A percentile compares a stretch with the other conserved stretches of the same genome.
phyloP scores from a whole-genome alignment of 352 stramenopile genomes.

The Pythium guiyangense region DNA sequence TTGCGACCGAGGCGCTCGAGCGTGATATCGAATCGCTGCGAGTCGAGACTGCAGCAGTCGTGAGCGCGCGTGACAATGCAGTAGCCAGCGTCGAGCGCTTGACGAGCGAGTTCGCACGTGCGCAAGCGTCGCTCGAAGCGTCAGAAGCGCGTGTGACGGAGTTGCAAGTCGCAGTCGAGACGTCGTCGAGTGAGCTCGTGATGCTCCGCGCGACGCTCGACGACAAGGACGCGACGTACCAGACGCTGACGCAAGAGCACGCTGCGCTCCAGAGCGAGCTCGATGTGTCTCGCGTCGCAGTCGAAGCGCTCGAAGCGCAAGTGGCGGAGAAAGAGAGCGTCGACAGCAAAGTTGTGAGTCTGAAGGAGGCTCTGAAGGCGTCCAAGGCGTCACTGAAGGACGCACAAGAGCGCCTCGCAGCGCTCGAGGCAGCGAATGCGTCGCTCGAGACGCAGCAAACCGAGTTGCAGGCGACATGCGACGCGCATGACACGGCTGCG shows the following conservation, averaged over 20 bases:
- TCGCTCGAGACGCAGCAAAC: not conserved
- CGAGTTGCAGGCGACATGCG: not conserved
- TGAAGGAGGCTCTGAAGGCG: slow-evolving; percentile 2
- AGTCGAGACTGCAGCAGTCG: not conserved
- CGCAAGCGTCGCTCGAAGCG: not conserved
- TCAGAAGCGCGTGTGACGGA: not conserved
- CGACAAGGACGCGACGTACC: slow-evolving; percentile 1
- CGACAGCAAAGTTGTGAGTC: not conserved
- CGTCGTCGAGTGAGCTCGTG: not conserved
- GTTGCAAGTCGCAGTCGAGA: not conserved
- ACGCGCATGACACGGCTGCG: too few relatives aligned
- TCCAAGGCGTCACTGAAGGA: slow-evolving; percentile 7
- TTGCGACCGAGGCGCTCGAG: not conserved
- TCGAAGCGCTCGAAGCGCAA: slow-evolving; percentile 12
- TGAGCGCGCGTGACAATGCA: not conserved
- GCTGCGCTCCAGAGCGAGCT: slow-evolving; percentile 1
- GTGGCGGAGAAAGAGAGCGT: slow-evolving; percentile 9
- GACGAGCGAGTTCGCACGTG: not conserved
- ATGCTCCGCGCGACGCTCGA: not conserved
- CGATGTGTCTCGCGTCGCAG: not conserved
- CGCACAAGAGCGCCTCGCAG: slow-evolving; percentile 9
- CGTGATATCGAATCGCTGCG: slow-evolving; percentile 4
- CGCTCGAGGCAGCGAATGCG: slow-evolving; percentile 1
- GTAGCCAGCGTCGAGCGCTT: not conserved
- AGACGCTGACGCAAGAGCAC: not conserved